A percentile compares a stretch with the other conserved stretches of the same genome.
Conservation (phyloP, 768 basidiomycete genomes). For the Tricholoma sp. region DNA sequence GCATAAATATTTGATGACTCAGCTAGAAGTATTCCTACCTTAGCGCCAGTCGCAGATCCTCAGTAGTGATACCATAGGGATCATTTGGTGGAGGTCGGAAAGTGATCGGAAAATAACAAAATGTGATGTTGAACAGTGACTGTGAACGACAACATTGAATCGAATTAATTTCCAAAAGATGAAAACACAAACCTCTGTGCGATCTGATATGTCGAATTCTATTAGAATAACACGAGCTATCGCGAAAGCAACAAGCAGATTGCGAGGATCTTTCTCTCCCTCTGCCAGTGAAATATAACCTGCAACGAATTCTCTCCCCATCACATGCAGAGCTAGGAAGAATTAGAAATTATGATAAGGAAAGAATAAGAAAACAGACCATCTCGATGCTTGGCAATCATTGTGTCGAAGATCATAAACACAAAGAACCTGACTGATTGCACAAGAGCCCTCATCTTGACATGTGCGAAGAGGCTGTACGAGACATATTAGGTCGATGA, state of each 20-base stretch:
- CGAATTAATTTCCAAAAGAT: background rate
- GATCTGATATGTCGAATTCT: slow-evolving; percentile 75
- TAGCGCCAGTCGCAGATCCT: slow-evolving; percentile 74
- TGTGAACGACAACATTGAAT: slow-evolving; percentile 23
- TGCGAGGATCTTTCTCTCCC: slow-evolving; percentile 96
- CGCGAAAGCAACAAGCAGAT: slow-evolving; percentile 84
- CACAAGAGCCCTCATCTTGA: slow-evolving; percentile 77
- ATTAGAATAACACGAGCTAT: slow-evolving; percentile 82
- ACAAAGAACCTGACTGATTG: slow-evolving; percentile 81
- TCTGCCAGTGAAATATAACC: slow-evolving; percentile 81
- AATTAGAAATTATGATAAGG: background rate
- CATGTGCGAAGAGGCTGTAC: slow-evolving; percentile 65
- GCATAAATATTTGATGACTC: background rate
- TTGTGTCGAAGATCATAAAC: slow-evolving; percentile 73
- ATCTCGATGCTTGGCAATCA: slow-evolving; percentile 68
- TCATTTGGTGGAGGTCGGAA: slow-evolving; percentile 93
- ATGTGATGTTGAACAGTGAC: slow-evolving; percentile 91
- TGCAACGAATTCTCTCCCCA: slow-evolving; percentile 69
- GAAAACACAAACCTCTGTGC: slow-evolving; percentile 62
- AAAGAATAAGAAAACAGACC: slow-evolving; percentile 33
- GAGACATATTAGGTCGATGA: background rate
- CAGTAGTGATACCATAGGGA: slow-evolving; percentile 86
- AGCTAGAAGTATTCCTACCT: slow-evolving; percentile 36
- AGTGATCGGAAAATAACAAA: slow-evolving; percentile 98
- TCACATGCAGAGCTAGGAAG: slow-evolving; percentile 55